These are phyloP conservation scores for Corylus heterophylla DNA, from an alignment of 306 rosid genomes.

Conservation along the genomic window DNA sequence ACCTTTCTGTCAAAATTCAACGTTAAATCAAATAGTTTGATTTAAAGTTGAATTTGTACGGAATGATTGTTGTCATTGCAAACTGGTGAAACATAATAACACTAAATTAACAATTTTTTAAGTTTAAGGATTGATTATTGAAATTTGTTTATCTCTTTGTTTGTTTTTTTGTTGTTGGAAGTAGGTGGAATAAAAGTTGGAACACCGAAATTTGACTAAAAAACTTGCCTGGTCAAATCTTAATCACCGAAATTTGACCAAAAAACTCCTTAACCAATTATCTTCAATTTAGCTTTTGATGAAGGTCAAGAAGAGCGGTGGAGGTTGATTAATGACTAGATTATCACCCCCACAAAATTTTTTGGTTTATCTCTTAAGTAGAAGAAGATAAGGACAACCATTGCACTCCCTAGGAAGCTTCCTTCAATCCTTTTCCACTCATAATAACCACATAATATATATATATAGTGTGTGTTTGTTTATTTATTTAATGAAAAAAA, in stretches of 20 bases:
- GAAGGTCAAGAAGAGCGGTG: neutral
- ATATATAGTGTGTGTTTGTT: neutral
- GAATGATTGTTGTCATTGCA: too few relatives aligned
- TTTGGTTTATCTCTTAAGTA: neutral
- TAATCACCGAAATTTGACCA: neutral
- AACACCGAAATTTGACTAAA: neutral
- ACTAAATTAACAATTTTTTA: too few relatives aligned
- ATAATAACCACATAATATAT: too few relatives aligned
- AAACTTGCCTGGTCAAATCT: neutral
- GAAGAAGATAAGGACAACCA: neutral
- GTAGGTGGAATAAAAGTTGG: constrained; percentile 14
- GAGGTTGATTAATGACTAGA: neutral
- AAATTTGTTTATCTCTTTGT: too few relatives aligned
- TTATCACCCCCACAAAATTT: neutral
- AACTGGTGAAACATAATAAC: too few relatives aligned
- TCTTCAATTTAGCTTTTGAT: constrained; percentile 4
- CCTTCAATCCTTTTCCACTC: neutral
- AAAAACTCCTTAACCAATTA: neutral
- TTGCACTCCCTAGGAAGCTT: neutral
- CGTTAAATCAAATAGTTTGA: too few relatives aligned
- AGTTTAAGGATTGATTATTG: too few relatives aligned
- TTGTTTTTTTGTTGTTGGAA: neutral
- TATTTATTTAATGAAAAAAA: neutral
- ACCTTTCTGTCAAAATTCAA: too few relatives aligned
- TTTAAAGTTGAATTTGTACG: too few relatives aligned